A percentile compares a stretch with the other conserved stretches of the same genome.
These are phyloP conservation scores for Heliamphora pulchella DNA, from an alignment of 179 eudicot species.

Conservation along the genomic window DNA sequence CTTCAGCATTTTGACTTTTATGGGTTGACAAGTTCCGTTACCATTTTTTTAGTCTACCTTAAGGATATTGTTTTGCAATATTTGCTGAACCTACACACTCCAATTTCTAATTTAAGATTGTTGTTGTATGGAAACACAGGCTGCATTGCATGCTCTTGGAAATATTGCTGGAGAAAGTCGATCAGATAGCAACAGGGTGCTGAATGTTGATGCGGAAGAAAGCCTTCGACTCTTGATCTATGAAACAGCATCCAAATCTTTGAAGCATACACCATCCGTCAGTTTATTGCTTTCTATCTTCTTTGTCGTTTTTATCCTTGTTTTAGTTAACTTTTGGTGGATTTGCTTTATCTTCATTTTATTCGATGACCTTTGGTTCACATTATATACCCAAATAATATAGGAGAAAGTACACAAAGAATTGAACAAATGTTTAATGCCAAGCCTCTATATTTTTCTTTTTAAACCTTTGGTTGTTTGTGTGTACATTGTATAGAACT, in stretches of 20 bases:
- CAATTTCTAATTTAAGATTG: constrained; percentile 6
- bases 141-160: constrained; percentile 83
- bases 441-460: background rate
- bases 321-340: constrained; percentile 10
- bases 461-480: background rate
- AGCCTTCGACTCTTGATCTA: constrained; percentile 54
- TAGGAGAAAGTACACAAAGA: background rate
- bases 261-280: constrained; percentile 80
- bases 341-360: background rate
- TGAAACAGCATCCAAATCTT: constrained; percentile 59
- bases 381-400: background rate
- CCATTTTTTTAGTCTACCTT: background rate
- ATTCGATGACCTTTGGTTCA: background rate
- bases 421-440: background rate
- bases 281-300: constrained; percentile 24
- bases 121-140: constrained; percentile 37
- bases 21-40: background rate
- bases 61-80: background rate
- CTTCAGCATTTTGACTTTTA: background rate
- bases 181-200: constrained; percentile 37
- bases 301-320: background rate
- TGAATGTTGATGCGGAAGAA: constrained; percentile 60
- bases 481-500: background rate
- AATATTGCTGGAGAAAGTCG: constrained; percentile 73
- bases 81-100: background rate